Conservation (phyloP, 108 stramenopile species). For the Skeletonema costatum region DNA sequence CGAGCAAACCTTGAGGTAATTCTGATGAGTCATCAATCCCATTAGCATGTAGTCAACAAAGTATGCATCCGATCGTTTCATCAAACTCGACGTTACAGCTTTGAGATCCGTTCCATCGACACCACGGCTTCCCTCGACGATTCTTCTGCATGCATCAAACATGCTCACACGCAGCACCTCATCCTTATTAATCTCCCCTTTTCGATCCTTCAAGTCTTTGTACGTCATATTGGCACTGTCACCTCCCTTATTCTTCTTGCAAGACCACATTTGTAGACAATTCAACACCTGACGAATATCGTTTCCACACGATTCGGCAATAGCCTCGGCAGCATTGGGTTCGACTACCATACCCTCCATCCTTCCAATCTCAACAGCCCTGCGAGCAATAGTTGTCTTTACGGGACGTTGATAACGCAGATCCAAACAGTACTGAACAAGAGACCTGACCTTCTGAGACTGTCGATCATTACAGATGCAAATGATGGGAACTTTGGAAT, state of each 20-base stretch:
- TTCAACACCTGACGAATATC: constrained; percentile 96
- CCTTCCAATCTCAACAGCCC: constrained; percentile 81
- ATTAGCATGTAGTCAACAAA: constrained; percentile 96
- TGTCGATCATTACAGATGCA: constrained; percentile 99
- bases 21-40: constrained; percentile 94
- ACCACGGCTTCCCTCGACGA: constrained; percentile 81
- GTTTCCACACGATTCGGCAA: constrained; percentile 94
- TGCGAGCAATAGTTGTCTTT: constrained; percentile 74
- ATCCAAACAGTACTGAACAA: constrained; percentile 95
- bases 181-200: constrained; percentile 79
- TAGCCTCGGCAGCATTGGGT: constrained; percentile 93
- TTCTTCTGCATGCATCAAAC: constrained; percentile 89
- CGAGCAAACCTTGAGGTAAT: constrained; percentile 81
- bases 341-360: constrained; percentile 83
- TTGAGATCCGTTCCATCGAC: constrained; percentile 59
- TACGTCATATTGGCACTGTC: constrained; percentile 63
- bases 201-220: constrained; percentile 78
- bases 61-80: constrained; percentile 90
- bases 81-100: constrained; percentile 56
- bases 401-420: constrained; percentile 84
- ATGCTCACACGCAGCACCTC: constrained; percentile 88
- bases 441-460: constrained; percentile 81
- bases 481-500: constrained; percentile 94
- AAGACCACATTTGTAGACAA: constrained; percentile 96
- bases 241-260: constrained; percentile 48